Base-by-base conservation (phyloP, 805 yeast genomes). In the Suhomyces sp. region DNA sequence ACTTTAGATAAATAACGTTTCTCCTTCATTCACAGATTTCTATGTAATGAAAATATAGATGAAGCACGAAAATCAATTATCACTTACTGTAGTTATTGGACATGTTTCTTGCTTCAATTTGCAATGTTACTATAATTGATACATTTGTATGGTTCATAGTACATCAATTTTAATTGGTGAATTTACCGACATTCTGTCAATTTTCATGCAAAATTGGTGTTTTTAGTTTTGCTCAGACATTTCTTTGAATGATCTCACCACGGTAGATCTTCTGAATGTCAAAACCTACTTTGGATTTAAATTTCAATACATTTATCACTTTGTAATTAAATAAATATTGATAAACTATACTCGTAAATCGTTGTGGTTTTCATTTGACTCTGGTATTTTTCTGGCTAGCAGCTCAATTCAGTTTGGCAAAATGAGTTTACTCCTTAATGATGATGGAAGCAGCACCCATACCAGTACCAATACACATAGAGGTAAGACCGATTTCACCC, bases 391-490 rank as follows among this genome's bases (percentile, higher is more conserved):
- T 17, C 40, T 44, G 41, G n/a, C 43, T 35, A 27, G 48, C 48
- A 46, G 46, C 15, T n/a, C 17, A 22, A 22, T 15, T n/a, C 9
- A 31, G 13, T 13, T 20, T 22, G 10, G 31, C n/a, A 12, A 12
- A n/a, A 17, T 12, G 13, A 20, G 21, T 9, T 66, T 78, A 90
- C 76, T 93, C 98, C 63, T 80, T 86, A 43, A 89, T 79, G 61
- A 93, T 80, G 44, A 92, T 77, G 12, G 93, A 87, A 46, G 98
- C 98, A 31, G 97, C 97, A 58, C 98, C 98, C 96, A 92, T 93
- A 61, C 98, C 98, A 33, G 97, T 90, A 63, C 98, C 98, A 58
- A 93, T 85, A 77, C 98, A 93, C 98, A 93, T 93, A 57, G 96
- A 87, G 10, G 96, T 88, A 49, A 93, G 85, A 58, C 98, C 98